Conservation (phyloP, 805 yeast species). For the Blastobotrys muscicola region DNA sequence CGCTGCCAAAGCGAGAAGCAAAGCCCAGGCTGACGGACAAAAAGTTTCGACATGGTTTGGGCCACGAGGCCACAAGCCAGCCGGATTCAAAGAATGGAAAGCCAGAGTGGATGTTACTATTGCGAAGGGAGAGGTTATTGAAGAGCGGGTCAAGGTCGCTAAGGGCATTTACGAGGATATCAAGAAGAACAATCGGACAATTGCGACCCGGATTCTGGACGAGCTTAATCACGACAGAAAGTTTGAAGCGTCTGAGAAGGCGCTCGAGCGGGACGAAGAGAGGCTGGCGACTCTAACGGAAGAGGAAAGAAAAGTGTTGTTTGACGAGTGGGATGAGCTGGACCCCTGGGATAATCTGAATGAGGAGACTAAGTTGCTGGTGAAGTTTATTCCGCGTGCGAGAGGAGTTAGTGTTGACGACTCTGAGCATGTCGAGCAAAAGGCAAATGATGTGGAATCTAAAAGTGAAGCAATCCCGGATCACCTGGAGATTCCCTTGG, state of each 20-base stretch:
- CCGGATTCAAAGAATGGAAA: constrained; percentile 28
- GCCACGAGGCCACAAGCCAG: constrained; percentile 47
- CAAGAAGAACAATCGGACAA: constrained; percentile 10
- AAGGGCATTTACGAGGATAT: constrained; percentile 12
- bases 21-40: constrained; percentile 41
- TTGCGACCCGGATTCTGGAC: constrained; percentile 8
- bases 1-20: constrained; percentile 43
- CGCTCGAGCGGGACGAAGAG: constrained; percentile 2
- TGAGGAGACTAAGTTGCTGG: constrained; percentile 17
- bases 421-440: not conserved
- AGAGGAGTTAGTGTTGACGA: constrained; percentile 25
- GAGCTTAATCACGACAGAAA: constrained; percentile 7
- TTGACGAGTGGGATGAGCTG: constrained; percentile 15
- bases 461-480: not conserved
- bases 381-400: constrained; percentile 21
- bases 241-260: constrained; percentile 1
- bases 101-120: constrained; percentile 16
- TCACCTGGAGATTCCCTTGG: not conserved
- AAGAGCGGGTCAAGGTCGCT: constrained; percentile 5
- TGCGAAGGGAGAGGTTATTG: constrained; percentile 12
- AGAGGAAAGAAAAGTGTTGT: not conserved
- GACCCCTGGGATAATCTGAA: constrained; percentile 17
- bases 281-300: not conserved
- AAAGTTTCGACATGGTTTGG: constrained; percentile 58
- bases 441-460: not conserved